These are phyloP conservation scores for Pseudogymnoascus sp. DNA, from an alignment of 2,329 filamentous ascomycete species.

Conservation along the genomic window DNA sequence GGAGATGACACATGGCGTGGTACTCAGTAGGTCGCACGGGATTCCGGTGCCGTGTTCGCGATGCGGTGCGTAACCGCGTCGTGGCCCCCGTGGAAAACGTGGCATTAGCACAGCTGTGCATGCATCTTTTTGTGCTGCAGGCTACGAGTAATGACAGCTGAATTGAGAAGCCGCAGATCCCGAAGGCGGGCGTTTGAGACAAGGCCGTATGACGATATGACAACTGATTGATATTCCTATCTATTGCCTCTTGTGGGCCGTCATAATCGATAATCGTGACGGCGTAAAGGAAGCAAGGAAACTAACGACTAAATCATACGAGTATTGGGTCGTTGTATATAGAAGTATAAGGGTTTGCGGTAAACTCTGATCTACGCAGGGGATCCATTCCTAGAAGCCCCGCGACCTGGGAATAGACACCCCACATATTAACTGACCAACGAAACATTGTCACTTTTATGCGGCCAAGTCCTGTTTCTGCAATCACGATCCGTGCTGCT, in stretches of 20 bases:
- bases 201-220: neutral
- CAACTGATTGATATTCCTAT: neutral
- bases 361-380: conserved; percentile 1
- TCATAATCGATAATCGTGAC: neutral
- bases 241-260: neutral
- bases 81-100: conserved; percentile 3
- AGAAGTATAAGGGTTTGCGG: neutral
- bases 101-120: neutral
- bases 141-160: neutral
- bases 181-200: neutral
- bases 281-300: neutral
- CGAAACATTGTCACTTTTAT: neutral
- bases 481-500: neutral
- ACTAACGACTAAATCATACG: neutral
- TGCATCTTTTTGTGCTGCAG: neutral
- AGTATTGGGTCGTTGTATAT: neutral
- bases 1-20: neutral
- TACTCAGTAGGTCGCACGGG: neutral
- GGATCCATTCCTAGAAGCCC: neutral
- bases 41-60: neutral
- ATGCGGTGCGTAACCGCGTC: neutral
- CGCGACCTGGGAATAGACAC: neutral
- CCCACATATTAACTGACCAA: neutral
- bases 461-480: neutral
- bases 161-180: conserved; percentile 1